Conservation (phyloP, 306 rosid genomes). For the Fragaria ananassa region DNA sequence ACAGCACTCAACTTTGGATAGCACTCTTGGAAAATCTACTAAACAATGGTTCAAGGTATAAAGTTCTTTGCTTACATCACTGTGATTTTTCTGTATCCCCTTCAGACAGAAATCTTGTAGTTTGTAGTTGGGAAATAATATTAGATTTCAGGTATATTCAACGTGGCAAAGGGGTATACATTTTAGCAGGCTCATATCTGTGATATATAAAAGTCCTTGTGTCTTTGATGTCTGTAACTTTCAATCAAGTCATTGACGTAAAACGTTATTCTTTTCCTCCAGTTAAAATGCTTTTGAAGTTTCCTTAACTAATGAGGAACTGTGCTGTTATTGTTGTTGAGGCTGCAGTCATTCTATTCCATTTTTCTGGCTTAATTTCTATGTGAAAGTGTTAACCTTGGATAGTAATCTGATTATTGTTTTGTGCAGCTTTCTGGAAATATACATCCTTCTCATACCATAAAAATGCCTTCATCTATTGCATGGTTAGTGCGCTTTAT, state of each 20-base stretch:
- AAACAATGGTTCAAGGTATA: conserved; percentile 64
- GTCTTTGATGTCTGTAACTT: neutral
- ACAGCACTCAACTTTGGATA: conserved; percentile 31
- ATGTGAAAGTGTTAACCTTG: neutral
- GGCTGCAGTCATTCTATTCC: neutral
- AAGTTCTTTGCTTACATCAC: neutral
- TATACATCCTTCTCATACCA: conserved; percentile 53
- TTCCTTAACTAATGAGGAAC: neutral
- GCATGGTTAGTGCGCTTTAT: conserved; percentile 50
- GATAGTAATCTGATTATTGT: conserved; percentile 22
- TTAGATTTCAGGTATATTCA: neutral
- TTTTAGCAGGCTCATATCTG: neutral
- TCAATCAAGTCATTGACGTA: neutral
- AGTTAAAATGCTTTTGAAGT: neutral
- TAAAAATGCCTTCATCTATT: conserved; percentile 78
- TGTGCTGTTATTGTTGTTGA: neutral
- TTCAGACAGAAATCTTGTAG: neutral
- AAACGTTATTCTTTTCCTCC: neutral
- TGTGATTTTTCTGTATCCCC: neutral
- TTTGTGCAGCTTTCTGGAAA: conserved; percentile 61
- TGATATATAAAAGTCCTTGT: neutral
- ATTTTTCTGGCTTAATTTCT: neutral
- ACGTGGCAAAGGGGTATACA: neutral
- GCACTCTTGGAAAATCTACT: conserved; percentile 35
- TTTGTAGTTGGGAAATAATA: neutral